phyloP scores from a whole-genome alignment of 2,329 filamentous ascomycete species.

The Podosphaera aphanis region DNA sequence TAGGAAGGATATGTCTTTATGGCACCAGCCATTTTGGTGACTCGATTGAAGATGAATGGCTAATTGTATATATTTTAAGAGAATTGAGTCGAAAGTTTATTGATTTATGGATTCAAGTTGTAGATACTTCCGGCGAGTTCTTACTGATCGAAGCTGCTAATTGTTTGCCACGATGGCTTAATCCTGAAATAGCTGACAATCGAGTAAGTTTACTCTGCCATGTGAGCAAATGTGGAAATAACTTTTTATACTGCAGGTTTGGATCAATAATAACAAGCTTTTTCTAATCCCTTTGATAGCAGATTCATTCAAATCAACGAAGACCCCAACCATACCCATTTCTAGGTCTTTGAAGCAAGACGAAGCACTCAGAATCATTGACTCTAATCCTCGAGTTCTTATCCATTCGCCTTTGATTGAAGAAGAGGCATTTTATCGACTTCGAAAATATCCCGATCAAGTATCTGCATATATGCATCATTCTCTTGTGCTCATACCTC shows the following conservation, averaged over 20 bases:
- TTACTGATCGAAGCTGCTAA: slow-evolving; percentile 83
- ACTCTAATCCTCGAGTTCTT: slow-evolving; percentile 29
- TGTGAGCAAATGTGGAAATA: slow-evolving; percentile 2
- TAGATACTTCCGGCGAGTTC: slow-evolving; percentile 85
- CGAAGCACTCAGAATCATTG: slow-evolving; percentile 40
- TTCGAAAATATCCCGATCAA: slow-evolving; percentile 60
- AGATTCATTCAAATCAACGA: slow-evolving; percentile 15
- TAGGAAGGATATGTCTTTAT: slow-evolving; percentile 37
- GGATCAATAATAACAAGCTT: slow-evolving; percentile 61
- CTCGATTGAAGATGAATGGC: slow-evolving; percentile 91
- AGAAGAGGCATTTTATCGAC: slow-evolving; percentile 71
- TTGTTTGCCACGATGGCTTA: slow-evolving; percentile 70
- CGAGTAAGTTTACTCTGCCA: slow-evolving; percentile 23
- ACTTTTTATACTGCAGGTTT: slow-evolving; percentile 30
- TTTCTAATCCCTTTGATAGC: slow-evolving; percentile 41
- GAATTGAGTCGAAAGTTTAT: slow-evolving; percentile 53
- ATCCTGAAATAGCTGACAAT: slow-evolving; percentile 69
- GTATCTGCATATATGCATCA: slow-evolving; percentile 57
- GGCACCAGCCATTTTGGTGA: slow-evolving; percentile 77
- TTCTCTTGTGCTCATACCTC: slow-evolving; percentile 48
- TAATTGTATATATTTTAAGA: slow-evolving; percentile 71
- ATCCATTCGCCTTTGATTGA: slow-evolving; percentile 55
- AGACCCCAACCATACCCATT: slow-evolving; percentile 17
- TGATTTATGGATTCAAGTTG: slow-evolving; percentile 59
- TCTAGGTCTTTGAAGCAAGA: slow-evolving; percentile 31